Evolutionary conservation across 2,329 filamentous ascomycete genomes (phyloP), one percentile per base, ranked within the genome.

Genomic region (Coniella lustricola): DNA sequence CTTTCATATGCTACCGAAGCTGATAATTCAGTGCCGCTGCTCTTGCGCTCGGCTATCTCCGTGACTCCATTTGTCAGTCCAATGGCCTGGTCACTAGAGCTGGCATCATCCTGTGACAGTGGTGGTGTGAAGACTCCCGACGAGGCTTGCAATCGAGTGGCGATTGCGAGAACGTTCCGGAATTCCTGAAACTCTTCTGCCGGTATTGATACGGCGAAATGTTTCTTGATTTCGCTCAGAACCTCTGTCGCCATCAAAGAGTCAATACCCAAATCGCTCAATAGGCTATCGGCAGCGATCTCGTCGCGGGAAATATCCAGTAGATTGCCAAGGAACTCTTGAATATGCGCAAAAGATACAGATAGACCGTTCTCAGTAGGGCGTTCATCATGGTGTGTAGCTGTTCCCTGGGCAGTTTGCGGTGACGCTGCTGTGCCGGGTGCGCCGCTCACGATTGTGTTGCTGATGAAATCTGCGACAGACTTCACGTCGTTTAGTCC

Each of bases 161-260:
- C 35, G 35, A 37, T 37, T 7, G 35, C 35, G 3, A 18, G 35
- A 13, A 37, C 35, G 16, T 37, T 18, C 10, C 18, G 35, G n/a
- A 37, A 18, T 18, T 37, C 35, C 13, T 37, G 35, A 18, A 37
- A 37, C 9, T 38, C 36, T 14, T 38, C 18, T 13, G 18, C 35
- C 16, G 18, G 21, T 13, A 40, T n/a, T 5, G 38, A 25, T 0
- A 47, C 34, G 32, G 46, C 44, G 0, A 10, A 21, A 20, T 37
- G n/a, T 34, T 41, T 21, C 36, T 52, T 46, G 10, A 64, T 54
- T 4, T 64, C 62, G 14, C 49, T 46, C 4, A 53, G 44, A 31
- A 66, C 46, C 44, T 66, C 64, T 39, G 57, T 64, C 1, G 44
- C 57, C 55, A 64, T 58, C 7, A 66, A 54, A 3, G 64, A 66